A percentile compares a stretch with the other conserved stretches of the same genome.
Evolutionary conservation across 352 stramenopile species (phyloP).

Genomic region (Thraustotheca clavata): DNA sequence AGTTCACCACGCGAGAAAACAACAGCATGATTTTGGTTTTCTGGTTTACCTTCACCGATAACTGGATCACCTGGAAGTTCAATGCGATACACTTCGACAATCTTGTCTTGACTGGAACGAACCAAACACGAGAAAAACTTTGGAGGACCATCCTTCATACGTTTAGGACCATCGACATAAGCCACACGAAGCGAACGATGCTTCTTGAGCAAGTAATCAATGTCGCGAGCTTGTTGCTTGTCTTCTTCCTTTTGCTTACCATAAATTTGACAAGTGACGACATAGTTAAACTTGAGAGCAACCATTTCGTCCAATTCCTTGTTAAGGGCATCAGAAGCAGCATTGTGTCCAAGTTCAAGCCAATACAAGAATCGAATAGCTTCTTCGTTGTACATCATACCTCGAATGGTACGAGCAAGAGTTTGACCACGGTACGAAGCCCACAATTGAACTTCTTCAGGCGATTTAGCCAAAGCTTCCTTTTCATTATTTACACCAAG

Average conservation of each 20-base stretch:
- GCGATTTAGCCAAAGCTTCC: constrained; percentile 68
- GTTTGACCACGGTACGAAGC: constrained; percentile 81
- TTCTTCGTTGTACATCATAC: constrained; percentile 87
- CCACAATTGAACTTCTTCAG: constrained; percentile 75
- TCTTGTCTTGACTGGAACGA: constrained; percentile 45
- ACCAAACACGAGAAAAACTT: constrained; percentile 82
- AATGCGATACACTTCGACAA: constrained; percentile 75
- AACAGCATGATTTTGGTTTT: constrained; percentile 86
- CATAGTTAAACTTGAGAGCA: constrained; percentile 83
- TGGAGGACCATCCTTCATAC: constrained; percentile 75
- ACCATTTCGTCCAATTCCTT: constrained; percentile 78
- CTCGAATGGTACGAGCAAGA: constrained; percentile 65
- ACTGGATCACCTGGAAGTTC: constrained; percentile 77
- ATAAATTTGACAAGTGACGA: constrained; percentile 85
- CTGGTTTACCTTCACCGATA: constrained; percentile 79
- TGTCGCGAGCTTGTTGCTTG: constrained; percentile 58
- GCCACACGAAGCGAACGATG: constrained; percentile 64
- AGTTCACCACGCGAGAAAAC: constrained; percentile 81
- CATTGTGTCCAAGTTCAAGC: constrained; percentile 81
- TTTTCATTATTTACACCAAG: constrained; percentile 69
- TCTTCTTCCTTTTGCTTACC: constrained; percentile 82
- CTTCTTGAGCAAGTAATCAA: constrained; percentile 74
- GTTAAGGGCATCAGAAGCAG: constrained; percentile 68
- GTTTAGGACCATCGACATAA: constrained; percentile 82
- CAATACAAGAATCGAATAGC: constrained; percentile 80